Evolutionary conservation across 2,329 filamentous ascomycete genomes (phyloP), one percentile per base, ranked within the genome.

Genomic region (Aspergillus versicolor): DNA sequence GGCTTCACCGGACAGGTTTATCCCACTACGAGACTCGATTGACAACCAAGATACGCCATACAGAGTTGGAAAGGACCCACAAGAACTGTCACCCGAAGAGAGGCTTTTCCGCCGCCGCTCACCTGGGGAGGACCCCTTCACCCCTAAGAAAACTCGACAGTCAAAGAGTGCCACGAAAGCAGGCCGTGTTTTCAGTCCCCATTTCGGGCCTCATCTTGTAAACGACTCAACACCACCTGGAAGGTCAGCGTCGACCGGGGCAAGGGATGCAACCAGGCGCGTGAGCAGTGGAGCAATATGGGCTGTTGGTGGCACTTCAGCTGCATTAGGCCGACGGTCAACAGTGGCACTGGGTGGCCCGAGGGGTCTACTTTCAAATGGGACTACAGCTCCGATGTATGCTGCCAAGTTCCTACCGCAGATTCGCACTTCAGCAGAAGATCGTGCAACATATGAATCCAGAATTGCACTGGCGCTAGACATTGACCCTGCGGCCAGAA

Each of bases 391-490:
- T 40, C 88, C 87, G 5, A 73, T 83, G 64, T 83, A 84, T 68
- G 79, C 75, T 32, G 85, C 82, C 45, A 79, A 77, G 52, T 88
- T 87, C 65, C 70, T 84, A 34, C 76, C 79, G 40, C 76, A 74
- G 52, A 69, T 71, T 21, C 56, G 38, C 30, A 78, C 79, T 37
- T 73, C 78, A 1, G 81, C 84, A 38, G 84, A 89, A 38, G 85
- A 91, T 41, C 76, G 82, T 12, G 84, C 88, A 56, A 85, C 84
- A 52, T 89, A 96, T 68, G 85, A 89, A 66, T 83, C 84, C 41
- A 85, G 91, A 27, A 76, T 99, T 54, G 92, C 92, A 8, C 78
- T 88, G 15, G 94, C 94, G 3, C 80, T 97, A 51, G 84, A 90
- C n/a, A 82, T 97, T 59, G 87, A 96, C 68, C 86, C 85, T 45